phyloP scores from a whole-genome alignment of 1,284 basidiomycete species.

The Leccinum cinnamomeum region DNA sequence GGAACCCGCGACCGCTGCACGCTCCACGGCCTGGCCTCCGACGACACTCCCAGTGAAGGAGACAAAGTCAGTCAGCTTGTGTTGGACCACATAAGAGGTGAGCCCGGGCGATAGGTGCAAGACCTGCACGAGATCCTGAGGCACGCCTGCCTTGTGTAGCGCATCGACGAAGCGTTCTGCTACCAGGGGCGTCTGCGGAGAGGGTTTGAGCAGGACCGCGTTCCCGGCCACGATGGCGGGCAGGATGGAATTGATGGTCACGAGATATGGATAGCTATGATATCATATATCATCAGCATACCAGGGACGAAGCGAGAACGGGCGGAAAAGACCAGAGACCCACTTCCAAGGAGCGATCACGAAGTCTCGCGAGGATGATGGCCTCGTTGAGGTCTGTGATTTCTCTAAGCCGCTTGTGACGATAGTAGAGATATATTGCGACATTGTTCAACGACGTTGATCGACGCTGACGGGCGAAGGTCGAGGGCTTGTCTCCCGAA shows the following conservation, averaged over 20 bases:
- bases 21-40: conserved; percentile 64
- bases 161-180: conserved; percentile 61
- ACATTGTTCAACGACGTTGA: too few species aligned
- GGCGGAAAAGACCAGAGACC: conserved; percentile 21
- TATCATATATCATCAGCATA: neutral
- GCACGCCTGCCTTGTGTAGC: conserved; percentile 74
- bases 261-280: conserved; percentile 78
- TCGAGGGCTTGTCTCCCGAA: too few species aligned
- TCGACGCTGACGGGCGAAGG: too few species aligned
- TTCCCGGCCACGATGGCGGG: conserved; percentile 90
- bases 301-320: neutral
- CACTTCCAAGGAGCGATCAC: conserved; percentile 92
- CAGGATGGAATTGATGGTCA: conserved; percentile 86
- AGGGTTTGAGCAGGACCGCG: conserved; percentile 88
- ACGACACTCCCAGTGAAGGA: conserved; percentile 29
- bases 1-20: conserved; percentile 54
- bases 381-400: too few species aligned
- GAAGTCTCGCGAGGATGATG: conserved; percentile 31
- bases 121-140: conserved; percentile 74
- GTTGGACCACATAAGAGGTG: conserved; percentile 48
- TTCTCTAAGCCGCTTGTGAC: too few species aligned
- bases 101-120: conserved; percentile 75
- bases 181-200: conserved; percentile 75
- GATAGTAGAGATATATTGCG: too few species aligned
- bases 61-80: too few species aligned